Evolutionary conservation across 1,284 basidiomycete genomes (phyloP).

Genomic region (Trichosporon sp.): DNA sequence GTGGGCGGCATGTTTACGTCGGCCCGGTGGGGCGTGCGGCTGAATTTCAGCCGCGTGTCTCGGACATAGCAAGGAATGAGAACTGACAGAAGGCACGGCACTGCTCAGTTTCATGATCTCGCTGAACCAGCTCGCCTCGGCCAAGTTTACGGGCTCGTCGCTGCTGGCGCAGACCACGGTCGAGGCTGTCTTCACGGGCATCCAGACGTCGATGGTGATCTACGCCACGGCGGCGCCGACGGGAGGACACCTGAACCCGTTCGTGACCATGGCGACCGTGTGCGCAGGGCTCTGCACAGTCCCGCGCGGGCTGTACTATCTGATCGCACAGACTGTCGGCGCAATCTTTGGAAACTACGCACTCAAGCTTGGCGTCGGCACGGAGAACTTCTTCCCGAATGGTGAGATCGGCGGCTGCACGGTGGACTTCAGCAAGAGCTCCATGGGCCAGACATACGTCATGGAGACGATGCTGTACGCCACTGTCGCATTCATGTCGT

Average conservation of each 20-base stretch:
- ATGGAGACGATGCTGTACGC: slow-evolving; percentile 18
- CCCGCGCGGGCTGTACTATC: slow-evolving; percentile 20
- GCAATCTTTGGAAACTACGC: slow-evolving; percentile 8
- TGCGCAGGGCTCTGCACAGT: slow-evolving; percentile 20
- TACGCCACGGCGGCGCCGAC: slow-evolving; percentile 5
- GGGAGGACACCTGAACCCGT: slow-evolving; percentile 25
- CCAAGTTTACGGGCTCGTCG: neutral
- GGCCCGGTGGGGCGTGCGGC: neutral
- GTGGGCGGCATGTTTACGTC: no score
- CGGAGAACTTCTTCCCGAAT: neutral
- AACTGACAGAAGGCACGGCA: neutral
- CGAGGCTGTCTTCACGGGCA: neutral
- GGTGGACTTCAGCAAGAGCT: slow-evolving; percentile 2
- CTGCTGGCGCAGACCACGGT: neutral
- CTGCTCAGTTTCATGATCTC: slow-evolving; percentile 12
- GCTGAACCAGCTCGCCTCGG: slow-evolving; percentile 1
- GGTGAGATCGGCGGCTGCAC: slow-evolving; percentile 22
- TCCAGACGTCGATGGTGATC: slow-evolving; percentile 10
- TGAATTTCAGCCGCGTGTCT: neutral
- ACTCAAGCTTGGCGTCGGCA: slow-evolving; percentile 19
- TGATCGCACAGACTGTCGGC: slow-evolving; percentile 9
- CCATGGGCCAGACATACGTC: slow-evolving; percentile 18
- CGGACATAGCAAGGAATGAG: neutral
- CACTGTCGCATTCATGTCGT: slow-evolving; percentile 18
- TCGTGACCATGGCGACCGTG: slow-evolving; percentile 21